A percentile compares a stretch with the other conserved stretches of the same genome.
phyloP scores from a whole-genome alignment of 2,329 filamentous ascomycete genomes.

The Colletotrichum incanum region DNA sequence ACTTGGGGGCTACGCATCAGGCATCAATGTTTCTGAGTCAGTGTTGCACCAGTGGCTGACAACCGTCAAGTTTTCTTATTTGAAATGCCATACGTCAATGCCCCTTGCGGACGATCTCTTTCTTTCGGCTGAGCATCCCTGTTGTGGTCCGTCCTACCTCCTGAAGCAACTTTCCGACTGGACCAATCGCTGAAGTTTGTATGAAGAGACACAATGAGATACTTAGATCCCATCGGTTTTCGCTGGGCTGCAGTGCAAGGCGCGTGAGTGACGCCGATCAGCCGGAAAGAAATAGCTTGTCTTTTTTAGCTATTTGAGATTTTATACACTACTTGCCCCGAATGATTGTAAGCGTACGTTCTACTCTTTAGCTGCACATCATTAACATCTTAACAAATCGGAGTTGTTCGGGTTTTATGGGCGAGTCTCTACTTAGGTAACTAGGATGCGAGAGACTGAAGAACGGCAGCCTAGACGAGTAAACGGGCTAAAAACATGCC shows the following conservation, averaged over 20 bases:
- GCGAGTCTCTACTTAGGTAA: background rate
- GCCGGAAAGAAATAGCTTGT: background rate
- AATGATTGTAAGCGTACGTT: background rate
- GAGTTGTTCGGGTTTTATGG: background rate
- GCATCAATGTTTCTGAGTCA: background rate
- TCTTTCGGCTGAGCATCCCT: background rate
- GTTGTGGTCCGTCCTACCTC: background rate
- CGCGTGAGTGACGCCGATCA: background rate
- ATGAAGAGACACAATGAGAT: background rate
- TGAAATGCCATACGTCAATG: too few relatives aligned
- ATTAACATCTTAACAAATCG: background rate
- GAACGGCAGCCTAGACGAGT: background rate
- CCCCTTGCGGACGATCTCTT: constrained; percentile 4
- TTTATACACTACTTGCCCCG: background rate
- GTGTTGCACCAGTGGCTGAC: background rate
- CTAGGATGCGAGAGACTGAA: background rate
- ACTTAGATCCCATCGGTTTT: background rate
- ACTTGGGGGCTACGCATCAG: too few relatives aligned
- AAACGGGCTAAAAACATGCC: background rate
- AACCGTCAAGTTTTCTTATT: background rate
- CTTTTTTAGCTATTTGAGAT: background rate
- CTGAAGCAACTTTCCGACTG: background rate
- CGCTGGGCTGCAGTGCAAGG: background rate
- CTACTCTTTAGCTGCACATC: background rate
- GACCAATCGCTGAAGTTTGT: background rate